Conservation (phyloP, 129 eudicot species). For the Heracleum sosnowskyi region DNA sequence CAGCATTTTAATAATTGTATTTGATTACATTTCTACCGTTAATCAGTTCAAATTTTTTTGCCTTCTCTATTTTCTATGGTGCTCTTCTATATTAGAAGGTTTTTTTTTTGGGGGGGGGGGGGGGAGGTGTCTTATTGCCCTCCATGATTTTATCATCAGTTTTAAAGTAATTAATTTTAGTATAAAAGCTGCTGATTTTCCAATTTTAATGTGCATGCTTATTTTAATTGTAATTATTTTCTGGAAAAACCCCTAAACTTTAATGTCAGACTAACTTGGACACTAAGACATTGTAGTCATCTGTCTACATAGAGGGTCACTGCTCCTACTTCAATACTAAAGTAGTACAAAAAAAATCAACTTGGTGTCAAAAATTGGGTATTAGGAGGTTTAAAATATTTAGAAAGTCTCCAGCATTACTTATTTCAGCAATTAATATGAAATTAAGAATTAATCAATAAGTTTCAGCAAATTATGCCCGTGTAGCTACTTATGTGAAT, state of each 20-base stretch:
- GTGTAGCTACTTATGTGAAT: not conserved
- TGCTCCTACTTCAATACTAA: not conserved
- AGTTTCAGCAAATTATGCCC: not conserved
- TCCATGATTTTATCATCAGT: not conserved
- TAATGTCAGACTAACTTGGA: not conserved
- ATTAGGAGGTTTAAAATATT: not conserved
- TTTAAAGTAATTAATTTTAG: too few species aligned
- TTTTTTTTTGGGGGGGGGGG: too few species aligned
- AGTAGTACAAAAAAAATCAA: not conserved
- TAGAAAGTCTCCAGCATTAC: not conserved
- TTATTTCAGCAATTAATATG: not conserved
- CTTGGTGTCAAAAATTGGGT: not conserved
- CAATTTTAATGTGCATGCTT: not conserved
- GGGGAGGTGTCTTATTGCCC: too few species aligned
- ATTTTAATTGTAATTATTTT: too few species aligned
- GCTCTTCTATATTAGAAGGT: too few species aligned
- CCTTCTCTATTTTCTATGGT: too few species aligned
- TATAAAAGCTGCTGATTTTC: too few species aligned
- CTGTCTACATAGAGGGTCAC: not conserved
- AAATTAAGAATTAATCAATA: not conserved
- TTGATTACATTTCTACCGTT: too few species aligned
- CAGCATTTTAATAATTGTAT: too few species aligned
- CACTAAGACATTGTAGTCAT: not conserved
- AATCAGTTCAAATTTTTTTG: too few species aligned
- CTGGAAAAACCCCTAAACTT: not conserved